These are phyloP conservation scores for Serpula lacrymans DNA, from an alignment of 768 basidiomycete species.

Conservation along the genomic window DNA sequence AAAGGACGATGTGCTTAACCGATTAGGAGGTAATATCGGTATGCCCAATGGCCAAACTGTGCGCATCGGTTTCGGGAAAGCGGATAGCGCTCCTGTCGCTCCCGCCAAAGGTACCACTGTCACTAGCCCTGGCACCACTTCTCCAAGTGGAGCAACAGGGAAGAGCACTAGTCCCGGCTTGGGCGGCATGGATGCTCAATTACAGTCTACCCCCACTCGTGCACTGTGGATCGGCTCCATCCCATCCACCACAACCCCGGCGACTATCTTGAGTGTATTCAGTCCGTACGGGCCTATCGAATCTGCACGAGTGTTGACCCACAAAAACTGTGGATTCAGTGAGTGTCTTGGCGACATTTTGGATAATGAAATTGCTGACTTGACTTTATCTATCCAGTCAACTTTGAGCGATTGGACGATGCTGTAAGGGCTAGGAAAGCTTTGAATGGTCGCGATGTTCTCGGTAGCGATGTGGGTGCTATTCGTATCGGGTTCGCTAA, in stretches of 20 bases:
- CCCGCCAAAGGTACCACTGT: constrained; percentile 73
- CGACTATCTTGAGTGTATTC: constrained; percentile 92
- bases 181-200: constrained; percentile 76
- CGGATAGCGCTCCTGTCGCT: constrained; percentile 91
- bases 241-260: constrained; percentile 91
- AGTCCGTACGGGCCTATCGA: constrained; percentile 98
- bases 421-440: constrained; percentile 95
- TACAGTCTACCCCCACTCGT: constrained; percentile 89
- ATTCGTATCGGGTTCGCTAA: constrained; percentile 97
- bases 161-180: constrained; percentile 55
- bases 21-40: constrained; percentile 90
- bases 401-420: constrained; percentile 96
- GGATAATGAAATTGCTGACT: constrained; percentile 11
- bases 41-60: constrained; percentile 96
- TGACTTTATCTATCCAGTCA: constrained; percentile 49
- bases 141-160: constrained; percentile 46
- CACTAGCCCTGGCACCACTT: constrained; percentile 61
- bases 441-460: constrained; percentile 91
- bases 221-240: constrained; percentile 99
- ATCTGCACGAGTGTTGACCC: constrained; percentile 91
- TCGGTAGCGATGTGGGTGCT: constrained; percentile 94
- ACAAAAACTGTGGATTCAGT: constrained; percentile 96
- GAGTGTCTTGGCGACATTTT: no score
- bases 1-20: constrained; percentile 95
- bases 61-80: constrained; percentile 97